Evolutionary conservation across 805 yeast species (phyloP), one percentile per base, ranked within the genome.

Genomic region (Yamadazyma philogaea): DNA sequence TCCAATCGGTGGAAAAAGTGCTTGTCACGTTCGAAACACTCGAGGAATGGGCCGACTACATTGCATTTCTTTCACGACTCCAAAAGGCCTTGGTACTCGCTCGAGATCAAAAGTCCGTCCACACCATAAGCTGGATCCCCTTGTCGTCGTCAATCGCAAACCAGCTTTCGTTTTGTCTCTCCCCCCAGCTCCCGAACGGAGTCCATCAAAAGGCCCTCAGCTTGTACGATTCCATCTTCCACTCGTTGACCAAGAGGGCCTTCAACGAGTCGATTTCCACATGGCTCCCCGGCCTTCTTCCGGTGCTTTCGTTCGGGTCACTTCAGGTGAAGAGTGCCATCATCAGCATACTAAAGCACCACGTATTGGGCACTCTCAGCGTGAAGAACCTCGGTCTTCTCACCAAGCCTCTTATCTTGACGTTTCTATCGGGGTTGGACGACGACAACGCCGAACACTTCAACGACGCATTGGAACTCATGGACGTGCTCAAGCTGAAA

Each of bases 31-130:
- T 71, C 78, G 96, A 87, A 40, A 66, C 85, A 1, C 84, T 89
- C 1, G 85, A 81, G 24, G 99, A 93, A 67, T 93, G 99, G 99
- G 98, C 99, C 11, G 99, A 93, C 59, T 89, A 91, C 60, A 93
- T 93, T 43, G 84, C 97, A 17, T 90, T 87, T 59, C 69, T 95
- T 34, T 81, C 91, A 2, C 79, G 85, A 46, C 73, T 95, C 5
- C 80, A 81, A 45, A 87, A 88, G 58, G 82, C 95, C 0, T 62
- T 90, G 31, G 67, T 56, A 44, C 52, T 64, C 30, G 53, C 50
- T 1, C 61, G 55, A 43, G 64, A 55, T 57, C 51, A 45, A 1
- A 44, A 47, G 17, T 1, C n/a, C 10, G 10, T 28, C 21, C 43
- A 46, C 22, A 33, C 44, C 1, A 34, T 48, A 34, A 70, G 77